Conservation (phyloP, 352 stramenopile species). For the Globisporangium spiculum region DNA sequence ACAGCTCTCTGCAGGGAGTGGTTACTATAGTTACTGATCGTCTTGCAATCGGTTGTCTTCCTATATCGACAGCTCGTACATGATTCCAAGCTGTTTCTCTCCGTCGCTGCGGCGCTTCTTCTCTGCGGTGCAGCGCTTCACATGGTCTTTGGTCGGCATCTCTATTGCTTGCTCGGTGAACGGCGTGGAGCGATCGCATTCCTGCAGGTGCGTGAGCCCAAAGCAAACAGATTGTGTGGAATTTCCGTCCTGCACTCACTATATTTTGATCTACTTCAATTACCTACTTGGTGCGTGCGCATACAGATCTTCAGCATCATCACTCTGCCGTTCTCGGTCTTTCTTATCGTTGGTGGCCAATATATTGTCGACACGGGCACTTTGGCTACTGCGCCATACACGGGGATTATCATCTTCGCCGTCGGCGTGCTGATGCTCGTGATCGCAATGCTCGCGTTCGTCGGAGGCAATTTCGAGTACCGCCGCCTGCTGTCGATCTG, state of each 20-base stretch:
- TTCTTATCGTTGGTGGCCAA: constrained; percentile 65
- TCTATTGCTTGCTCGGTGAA: constrained; percentile 49
- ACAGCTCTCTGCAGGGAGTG: too few species aligned
- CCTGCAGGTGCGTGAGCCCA: constrained; percentile 36
- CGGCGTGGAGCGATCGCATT: constrained; percentile 55
- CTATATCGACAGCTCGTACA: constrained; percentile 30
- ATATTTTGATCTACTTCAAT: background rate
- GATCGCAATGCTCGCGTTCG: constrained; percentile 62
- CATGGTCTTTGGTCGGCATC: constrained; percentile 37
- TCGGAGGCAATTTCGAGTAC: constrained; percentile 76
- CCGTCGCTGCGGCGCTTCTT: constrained; percentile 32
- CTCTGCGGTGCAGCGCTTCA: constrained; percentile 34
- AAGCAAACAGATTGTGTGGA: background rate
- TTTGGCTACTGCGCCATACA: constrained; percentile 60
- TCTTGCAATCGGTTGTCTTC: background rate
- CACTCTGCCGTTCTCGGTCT: constrained; percentile 59
- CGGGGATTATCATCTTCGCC: constrained; percentile 66
- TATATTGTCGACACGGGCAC: constrained; percentile 73
- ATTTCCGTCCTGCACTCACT: background rate
- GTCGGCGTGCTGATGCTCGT: constrained; percentile 49
- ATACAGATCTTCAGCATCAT: constrained; percentile 62
- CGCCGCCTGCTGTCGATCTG: constrained; percentile 69
- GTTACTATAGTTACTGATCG: background rate
- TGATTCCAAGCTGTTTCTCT: constrained; percentile 39
- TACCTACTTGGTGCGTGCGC: background rate